phyloP scores from a whole-genome alignment of 257 asterid species.

The Handroanthus guayacan region DNA sequence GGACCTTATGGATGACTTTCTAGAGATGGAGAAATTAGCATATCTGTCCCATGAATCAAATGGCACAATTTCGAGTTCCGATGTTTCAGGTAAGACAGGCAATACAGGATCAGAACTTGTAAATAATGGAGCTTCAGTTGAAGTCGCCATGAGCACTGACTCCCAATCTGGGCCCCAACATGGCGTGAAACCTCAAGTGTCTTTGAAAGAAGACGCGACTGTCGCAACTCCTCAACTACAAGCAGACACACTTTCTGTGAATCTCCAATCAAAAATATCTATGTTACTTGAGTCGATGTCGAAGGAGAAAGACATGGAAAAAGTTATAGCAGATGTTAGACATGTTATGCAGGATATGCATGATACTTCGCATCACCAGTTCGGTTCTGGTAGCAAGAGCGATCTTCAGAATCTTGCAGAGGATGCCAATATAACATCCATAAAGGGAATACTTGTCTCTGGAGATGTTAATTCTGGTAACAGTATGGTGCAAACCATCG shows the following conservation, averaged over 20 bases:
- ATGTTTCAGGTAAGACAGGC: slow-evolving; percentile 35
- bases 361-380: slow-evolving; percentile 41
- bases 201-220: slow-evolving; percentile 36
- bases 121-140: slow-evolving; percentile 37
- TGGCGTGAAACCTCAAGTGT: slow-evolving; percentile 34
- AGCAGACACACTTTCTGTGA: slow-evolving; percentile 47
- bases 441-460: slow-evolving; percentile 42
- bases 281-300: slow-evolving; percentile 61
- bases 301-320: slow-evolving; percentile 60
- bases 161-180: slow-evolving; percentile 41
- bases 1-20: slow-evolving; percentile 94
- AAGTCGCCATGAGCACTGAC: slow-evolving; percentile 35
- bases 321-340: slow-evolving; percentile 57
- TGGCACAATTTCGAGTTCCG: slow-evolving; percentile 53
- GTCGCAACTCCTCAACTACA: slow-evolving; percentile 44
- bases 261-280: slow-evolving; percentile 67
- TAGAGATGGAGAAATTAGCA: slow-evolving; percentile 99
- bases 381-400: slow-evolving; percentile 39
- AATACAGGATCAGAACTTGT: slow-evolving; percentile 38
- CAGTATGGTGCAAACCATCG: slow-evolving; percentile 37
- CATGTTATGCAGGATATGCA: slow-evolving; percentile 62
- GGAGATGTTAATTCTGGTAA: slow-evolving; percentile 38
- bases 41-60: slow-evolving; percentile 54
- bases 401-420: slow-evolving; percentile 32
- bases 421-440: slow-evolving; percentile 36